Percentiles rank a stretch among this genome's conserved stretches.
Conservation (phyloP, 768 basidiomycete species). For the Gymnopilus dilepis region DNA sequence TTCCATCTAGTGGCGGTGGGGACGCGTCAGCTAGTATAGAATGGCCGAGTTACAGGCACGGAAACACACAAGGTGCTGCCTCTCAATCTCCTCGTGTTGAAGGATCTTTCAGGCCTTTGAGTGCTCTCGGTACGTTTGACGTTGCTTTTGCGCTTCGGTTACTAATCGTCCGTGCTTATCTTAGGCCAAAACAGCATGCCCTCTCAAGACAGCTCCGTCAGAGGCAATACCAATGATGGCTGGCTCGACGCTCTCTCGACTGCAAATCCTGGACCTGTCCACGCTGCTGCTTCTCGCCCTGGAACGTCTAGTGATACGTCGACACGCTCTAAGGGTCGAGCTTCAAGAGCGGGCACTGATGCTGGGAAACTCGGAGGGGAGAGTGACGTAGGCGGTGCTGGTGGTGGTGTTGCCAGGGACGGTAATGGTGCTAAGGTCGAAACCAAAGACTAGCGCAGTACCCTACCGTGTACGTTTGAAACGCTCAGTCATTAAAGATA, state of each 20-base stretch:
- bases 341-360: background rate
- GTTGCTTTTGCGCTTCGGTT: background rate
- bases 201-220: background rate
- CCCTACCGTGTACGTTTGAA: no score
- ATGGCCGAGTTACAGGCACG: constrained; percentile 21
- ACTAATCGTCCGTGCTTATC: background rate
- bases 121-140: background rate
- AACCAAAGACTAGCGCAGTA: no score
- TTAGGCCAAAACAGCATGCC: background rate
- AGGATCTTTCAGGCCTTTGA: background rate
- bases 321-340: background rate
- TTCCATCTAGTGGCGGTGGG: background rate
- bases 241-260: constrained; percentile 26
- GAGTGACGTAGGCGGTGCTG: no score
- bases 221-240: background rate
- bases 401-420: no score
- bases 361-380: background rate
- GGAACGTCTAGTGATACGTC: background rate
- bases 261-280: background rate
- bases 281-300: background rate
- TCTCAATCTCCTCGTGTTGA: background rate
- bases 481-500: no score
- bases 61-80: background rate
- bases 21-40: constrained; percentile 13
- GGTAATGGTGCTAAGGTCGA: no score